Conservation (phyloP, 169 alveolate species). For the Amoebophrya sp. region DNA sequence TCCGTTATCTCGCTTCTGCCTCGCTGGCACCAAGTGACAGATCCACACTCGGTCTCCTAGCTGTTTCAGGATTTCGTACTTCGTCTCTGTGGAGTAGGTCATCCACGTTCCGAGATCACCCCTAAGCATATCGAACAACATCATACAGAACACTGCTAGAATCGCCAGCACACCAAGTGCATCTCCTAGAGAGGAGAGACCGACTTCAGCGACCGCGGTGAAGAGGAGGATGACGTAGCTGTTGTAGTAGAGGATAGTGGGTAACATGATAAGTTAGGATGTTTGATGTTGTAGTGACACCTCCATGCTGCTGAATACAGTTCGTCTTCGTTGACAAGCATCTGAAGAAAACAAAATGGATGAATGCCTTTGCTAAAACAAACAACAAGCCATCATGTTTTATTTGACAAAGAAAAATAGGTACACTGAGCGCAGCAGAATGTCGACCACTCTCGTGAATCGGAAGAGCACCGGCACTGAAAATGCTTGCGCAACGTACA, state of each 20-base stretch:
- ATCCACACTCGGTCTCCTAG: slow-evolving; percentile 6
- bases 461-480: slow-evolving; percentile 17
- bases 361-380: not conserved
- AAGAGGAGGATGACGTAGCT: not conserved
- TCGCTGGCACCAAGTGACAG: slow-evolving; percentile 12
- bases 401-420: not conserved
- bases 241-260: too few species aligned
- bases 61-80: slow-evolving; percentile 9
- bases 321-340: too few species aligned
- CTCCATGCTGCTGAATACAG: too few species aligned
- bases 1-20: not conserved
- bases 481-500: not conserved
- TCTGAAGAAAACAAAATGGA: not conserved
- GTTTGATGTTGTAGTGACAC: too few species aligned
- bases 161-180: not conserved
- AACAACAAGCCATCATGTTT: not conserved
- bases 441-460: not conserved
- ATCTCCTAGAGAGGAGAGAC: not conserved
- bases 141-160: not conserved
- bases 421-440: slow-evolving; percentile 17
- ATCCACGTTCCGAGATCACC: not conserved
- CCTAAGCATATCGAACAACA: not conserved
- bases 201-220: not conserved
- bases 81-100: slow-evolving; percentile 11
- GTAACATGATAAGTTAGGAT: too few species aligned